These are phyloP conservation scores for Colletotrichum spinosum DNA, from an alignment of 2,329 filamentous ascomycete species.

Conservation along the genomic window DNA sequence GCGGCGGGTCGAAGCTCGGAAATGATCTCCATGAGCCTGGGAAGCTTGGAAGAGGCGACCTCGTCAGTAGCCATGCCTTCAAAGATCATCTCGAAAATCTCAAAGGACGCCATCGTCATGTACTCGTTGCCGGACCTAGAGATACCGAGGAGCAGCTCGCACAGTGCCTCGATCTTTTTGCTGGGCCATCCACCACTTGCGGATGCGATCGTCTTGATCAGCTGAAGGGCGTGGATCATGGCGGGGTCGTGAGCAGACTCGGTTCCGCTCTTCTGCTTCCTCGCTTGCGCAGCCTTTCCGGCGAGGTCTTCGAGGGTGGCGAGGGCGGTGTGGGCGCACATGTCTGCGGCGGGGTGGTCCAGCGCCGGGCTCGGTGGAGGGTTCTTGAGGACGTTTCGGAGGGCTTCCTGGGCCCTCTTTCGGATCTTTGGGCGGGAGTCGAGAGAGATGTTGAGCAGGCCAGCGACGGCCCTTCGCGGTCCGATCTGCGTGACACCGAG, in stretches of 20 bases:
- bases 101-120: conserved; percentile 95
- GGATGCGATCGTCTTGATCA: conserved; percentile 89
- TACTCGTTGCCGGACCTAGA: conserved; percentile 93
- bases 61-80: conserved; percentile 86
- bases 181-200: conserved; percentile 96
- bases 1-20: conserved; percentile 90
- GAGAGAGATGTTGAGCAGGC: conserved; percentile 84
- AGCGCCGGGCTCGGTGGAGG: conserved; percentile 91
- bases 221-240: conserved; percentile 90
- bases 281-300: conserved; percentile 68
- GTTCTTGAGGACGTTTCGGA: conserved; percentile 84
- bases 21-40: conserved; percentile 89
- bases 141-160: conserved; percentile 88
- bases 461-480: conserved; percentile 87
- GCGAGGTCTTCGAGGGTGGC: conserved; percentile 82
- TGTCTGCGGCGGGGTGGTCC: conserved; percentile 94
- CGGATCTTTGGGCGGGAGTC: conserved; percentile 93
- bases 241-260: conserved; percentile 78
- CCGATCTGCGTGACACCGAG: conserved; percentile 85
- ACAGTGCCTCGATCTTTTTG: conserved; percentile 92
- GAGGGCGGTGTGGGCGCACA: conserved; percentile 93
- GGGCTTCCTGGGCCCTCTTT: conserved; percentile 90
- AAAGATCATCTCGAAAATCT: conserved; percentile 98
- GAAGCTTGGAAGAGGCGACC: conserved; percentile 88
- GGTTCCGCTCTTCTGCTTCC: conserved; percentile 72